Evolutionary conservation across 2,329 filamentous ascomycete genomes (phyloP).

Genomic region (Aureobasidium sp.): DNA sequence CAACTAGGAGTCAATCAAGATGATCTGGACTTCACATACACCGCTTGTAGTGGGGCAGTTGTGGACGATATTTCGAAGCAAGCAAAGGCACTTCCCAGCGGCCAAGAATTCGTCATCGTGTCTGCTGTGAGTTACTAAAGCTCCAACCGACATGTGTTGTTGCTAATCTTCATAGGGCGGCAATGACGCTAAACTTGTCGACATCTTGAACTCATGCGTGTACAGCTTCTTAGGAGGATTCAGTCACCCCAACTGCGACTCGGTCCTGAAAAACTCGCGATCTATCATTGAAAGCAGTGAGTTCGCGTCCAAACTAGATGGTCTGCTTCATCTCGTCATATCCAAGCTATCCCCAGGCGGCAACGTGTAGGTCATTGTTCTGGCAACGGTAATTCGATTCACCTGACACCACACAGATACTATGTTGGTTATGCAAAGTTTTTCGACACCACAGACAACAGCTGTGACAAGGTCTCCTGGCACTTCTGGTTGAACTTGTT

Average conservation of each 20-base stretch:
- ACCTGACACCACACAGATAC: background rate
- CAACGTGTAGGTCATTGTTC: background rate
- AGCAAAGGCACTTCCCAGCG: background rate
- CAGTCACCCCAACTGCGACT: background rate
- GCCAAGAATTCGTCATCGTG: background rate
- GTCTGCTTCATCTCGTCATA: background rate
- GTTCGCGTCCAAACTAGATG: background rate
- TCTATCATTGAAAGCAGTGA: background rate
- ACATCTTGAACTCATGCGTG: background rate
- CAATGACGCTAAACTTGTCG: background rate
- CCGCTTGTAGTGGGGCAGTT: background rate
- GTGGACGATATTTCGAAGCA: background rate
- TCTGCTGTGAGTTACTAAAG: background rate
- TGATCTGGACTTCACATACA: background rate
- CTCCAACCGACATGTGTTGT: background rate
- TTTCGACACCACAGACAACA: background rate
- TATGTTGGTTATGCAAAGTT: background rate
- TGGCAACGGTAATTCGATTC: background rate
- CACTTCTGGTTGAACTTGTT: background rate
- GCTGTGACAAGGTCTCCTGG: background rate
- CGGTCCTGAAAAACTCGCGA: background rate
- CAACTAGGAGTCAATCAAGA: background rate
- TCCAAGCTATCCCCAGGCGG: background rate
- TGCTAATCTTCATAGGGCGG: background rate
- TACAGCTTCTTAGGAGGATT: background rate